These are phyloP conservation scores for Ceriops decandra DNA, from an alignment of 345 rosid species.

Conservation along the genomic window DNA sequence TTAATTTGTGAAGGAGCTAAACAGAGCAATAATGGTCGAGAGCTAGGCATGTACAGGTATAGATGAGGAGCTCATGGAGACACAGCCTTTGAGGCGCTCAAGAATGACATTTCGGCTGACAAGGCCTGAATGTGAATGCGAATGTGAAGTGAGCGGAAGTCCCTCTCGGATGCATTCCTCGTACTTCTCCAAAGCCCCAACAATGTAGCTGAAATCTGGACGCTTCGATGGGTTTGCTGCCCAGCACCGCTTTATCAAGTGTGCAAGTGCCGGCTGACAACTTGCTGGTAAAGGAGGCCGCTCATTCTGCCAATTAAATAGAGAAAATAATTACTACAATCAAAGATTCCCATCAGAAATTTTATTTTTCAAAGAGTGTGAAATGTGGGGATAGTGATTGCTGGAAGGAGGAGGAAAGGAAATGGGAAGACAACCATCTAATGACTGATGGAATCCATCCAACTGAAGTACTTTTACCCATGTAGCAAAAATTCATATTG, in stretches of 20 bases:
- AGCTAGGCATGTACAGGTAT: conserved; percentile 75
- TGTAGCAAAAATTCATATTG: no score
- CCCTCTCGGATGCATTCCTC: conserved; percentile 90
- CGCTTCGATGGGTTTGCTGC: conserved; percentile 80
- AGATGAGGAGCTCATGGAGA: conserved; percentile 67
- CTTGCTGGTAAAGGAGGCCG: conserved; percentile 90
- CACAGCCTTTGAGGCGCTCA: conserved; percentile 71
- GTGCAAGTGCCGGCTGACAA: conserved; percentile 84
- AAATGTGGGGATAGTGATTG: no score
- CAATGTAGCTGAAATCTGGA: conserved; percentile 84
- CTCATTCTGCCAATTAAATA: conserved; percentile 53
- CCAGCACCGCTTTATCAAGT: conserved; percentile 92
- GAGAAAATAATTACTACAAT: no score
- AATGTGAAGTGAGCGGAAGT: conserved; percentile 71
- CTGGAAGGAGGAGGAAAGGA: no score
- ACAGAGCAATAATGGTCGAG: no score
- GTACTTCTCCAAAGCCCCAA: conserved; percentile 69
- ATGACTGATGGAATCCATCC: no score
- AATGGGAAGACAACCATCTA: no score
- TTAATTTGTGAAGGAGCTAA: no score
- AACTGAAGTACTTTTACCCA: no score
- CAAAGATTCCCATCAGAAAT: no score
- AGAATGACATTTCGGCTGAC: conserved; percentile 58
- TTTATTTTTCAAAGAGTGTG: no score
- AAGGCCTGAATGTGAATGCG: conserved; percentile 69